Conservation (phyloP, 768 basidiomycete genomes). For the Boletus pseudopeckii region DNA sequence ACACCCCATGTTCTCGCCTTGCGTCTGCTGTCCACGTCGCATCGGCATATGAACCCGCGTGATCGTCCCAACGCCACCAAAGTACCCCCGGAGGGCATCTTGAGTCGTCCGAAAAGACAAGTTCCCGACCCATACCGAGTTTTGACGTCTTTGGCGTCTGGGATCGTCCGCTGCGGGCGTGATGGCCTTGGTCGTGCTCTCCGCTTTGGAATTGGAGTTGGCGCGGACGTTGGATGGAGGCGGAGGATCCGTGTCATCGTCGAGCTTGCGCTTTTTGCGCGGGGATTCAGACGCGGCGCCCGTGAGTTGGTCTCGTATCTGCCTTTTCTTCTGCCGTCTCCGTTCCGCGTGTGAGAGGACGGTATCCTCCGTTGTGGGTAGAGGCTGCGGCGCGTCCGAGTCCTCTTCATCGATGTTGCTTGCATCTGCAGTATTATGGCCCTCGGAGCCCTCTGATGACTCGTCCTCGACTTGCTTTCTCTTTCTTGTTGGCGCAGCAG, state of each 20-base stretch:
- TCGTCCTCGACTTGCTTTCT: slow-evolving; percentile 20
- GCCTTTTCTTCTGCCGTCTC: slow-evolving; percentile 55
- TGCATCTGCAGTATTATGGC: slow-evolving; percentile 23
- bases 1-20: slow-evolving; percentile 80
- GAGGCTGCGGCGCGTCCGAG: slow-evolving; percentile 2
- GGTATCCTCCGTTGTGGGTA: slow-evolving; percentile 21
- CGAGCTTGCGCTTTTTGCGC: slow-evolving; percentile 47
- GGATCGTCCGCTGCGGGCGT: slow-evolving; percentile 1
- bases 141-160: slow-evolving; percentile 53
- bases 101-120: slow-evolving; percentile 84
- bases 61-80: slow-evolving; percentile 68
- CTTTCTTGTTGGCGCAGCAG: slow-evolving; percentile 25
- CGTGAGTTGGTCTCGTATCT: slow-evolving; percentile 22
- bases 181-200: not conserved
- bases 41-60: slow-evolving; percentile 85
- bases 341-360: slow-evolving; percentile 76
- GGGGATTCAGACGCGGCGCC: slow-evolving; percentile 6
- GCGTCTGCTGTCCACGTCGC: slow-evolving; percentile 52
- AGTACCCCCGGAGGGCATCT: slow-evolving; percentile 67
- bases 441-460: slow-evolving; percentile 20
- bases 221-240: not conserved
- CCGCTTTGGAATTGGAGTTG: not conserved
- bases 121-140: slow-evolving; percentile 97
- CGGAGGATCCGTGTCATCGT: slow-evolving; percentile 9
- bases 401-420: slow-evolving; percentile 8